Percentiles rank a stretch among this genome's conserved stretches.
Evolutionary conservation across 768 basidiomycete species (phyloP).

Genomic region (Pisolithus marmoratus): DNA sequence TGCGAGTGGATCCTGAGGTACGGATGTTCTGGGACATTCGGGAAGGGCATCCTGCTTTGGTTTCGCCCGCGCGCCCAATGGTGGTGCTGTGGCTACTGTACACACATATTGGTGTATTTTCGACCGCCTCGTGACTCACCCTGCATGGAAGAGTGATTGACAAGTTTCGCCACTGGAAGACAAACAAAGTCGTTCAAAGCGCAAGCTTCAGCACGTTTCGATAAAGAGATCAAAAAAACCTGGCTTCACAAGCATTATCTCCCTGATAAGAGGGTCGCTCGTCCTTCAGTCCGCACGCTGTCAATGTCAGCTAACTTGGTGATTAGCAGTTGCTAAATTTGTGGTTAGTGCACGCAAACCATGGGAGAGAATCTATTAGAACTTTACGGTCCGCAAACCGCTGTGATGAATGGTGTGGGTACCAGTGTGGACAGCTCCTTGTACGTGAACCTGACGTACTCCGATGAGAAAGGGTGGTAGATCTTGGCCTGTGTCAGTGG

Average conservation of each 20-base stretch:
- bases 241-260: slow-evolving; percentile 4
- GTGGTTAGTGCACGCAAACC: slow-evolving; percentile 13
- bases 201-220: no score
- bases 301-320: slow-evolving; percentile 10
- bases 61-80: no score
- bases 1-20: no score
- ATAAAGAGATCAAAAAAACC: background rate
- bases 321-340: slow-evolving; percentile 7
- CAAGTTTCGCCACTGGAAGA: no score
- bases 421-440: slow-evolving; percentile 10
- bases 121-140: no score
- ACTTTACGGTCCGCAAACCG: slow-evolving; percentile 7
- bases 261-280: no score
- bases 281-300: background rate
- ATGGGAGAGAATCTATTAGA: slow-evolving; percentile 21
- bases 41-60: no score
- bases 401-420: slow-evolving; percentile 1
- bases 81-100: no score
- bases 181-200: no score
- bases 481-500: background rate
- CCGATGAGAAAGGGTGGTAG: slow-evolving; percentile 8
- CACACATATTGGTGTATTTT: no score
- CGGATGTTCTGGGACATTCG: no score
- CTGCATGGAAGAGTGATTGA: no score
- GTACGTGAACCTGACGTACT: slow-evolving; percentile 25